Conservation (phyloP, 768 basidiomycete genomes). For the Hemileccinum rubropunctum region DNA sequence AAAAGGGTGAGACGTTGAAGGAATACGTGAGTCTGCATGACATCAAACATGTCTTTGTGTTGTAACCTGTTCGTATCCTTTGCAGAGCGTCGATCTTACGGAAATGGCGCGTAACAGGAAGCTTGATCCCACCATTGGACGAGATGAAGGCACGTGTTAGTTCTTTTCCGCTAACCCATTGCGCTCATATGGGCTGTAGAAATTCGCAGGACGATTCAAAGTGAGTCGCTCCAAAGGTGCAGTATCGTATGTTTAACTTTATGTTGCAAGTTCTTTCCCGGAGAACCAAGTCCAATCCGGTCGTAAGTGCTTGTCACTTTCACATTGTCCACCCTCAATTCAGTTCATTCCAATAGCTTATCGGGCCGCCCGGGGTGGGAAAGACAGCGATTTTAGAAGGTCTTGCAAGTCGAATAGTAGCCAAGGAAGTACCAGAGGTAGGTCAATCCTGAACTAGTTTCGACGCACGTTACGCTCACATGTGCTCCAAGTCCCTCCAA, state of each 20-base stretch:
- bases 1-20: slow-evolving; percentile 84
- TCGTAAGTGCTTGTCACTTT: slow-evolving; percentile 45
- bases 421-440: slow-evolving; percentile 91
- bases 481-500: slow-evolving; percentile 62
- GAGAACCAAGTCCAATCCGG: slow-evolving; percentile 90
- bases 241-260: not conserved
- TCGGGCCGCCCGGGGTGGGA: slow-evolving; percentile 86
- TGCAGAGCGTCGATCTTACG: slow-evolving; percentile 78
- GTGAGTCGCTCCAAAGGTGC: slow-evolving; percentile 38
- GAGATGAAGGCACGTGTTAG: slow-evolving; percentile 64
- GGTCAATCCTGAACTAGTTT: not conserved
- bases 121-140: slow-evolving; percentile 86
- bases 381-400: slow-evolving; percentile 94
- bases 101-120: slow-evolving; percentile 82
- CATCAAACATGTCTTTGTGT: not conserved
- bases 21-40: slow-evolving; percentile 58
- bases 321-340: not conserved
- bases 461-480: not conserved
- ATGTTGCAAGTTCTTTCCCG: slow-evolving; percentile 65
- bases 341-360: slow-evolving; percentile 45
- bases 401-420: slow-evolving; percentile 80
- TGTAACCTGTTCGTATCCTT: not conserved
- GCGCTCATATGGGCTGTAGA: slow-evolving; percentile 39
- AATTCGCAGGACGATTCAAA: slow-evolving; percentile 89
- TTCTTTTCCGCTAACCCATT: not conserved